Base-by-base conservation (phyloP, 73 alveolate genomes). In the Paramecium tetraurelia region DNA sequence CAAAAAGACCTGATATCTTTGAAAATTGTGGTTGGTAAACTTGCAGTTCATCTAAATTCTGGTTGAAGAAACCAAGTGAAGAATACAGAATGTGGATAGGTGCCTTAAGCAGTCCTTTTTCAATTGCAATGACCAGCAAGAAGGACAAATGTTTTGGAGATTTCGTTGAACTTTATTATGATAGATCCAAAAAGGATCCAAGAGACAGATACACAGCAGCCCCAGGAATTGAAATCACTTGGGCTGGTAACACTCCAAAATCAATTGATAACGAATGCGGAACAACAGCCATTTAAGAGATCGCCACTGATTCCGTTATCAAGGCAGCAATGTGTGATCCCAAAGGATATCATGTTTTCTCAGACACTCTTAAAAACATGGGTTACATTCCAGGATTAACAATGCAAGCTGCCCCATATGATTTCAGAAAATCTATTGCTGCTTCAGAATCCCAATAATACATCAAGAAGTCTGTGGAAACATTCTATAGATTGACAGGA, bases 1-100 rank as follows among this genome's bases (percentile, higher is more conserved):
- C 33, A n/a, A 46, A 89, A 48, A 44, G 63, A 22, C 94, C 94
- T 22, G 57, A 24, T 46, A 71, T 89, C 1, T 89, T 89, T 40
- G 75, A 77, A 14, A 89, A 89, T 71, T 89, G 94, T 46, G 94
- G 94, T 11, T 89, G 94, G 94, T 41, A 31, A 21, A 89, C 94
- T 46, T 89, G 94, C 22, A 70, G 70, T 43, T n/a, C 85, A 40
- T 68, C 40, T 12, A 44, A 89, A 46, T 44, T 89, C 12, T 89
- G 86, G 86, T 58, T 58, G 11, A 89, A 89, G 72, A 89, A 83
- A 71, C 94, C 94, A 36, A 46, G 31, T 22, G 58, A 58, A 5
- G 94, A 89, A 21, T 89, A 89, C n/a, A 89, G 94, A 89, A 31
- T 89, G 53, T 89, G 94, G 94, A 83, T 89, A 14, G 89, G 92